Percentiles rank a stretch among this genome's conserved stretches.
Evolutionary conservation across 176 grass and related monocot genomes (phyloP).

Genomic region (Hyparrhenia diplandra): DNA sequence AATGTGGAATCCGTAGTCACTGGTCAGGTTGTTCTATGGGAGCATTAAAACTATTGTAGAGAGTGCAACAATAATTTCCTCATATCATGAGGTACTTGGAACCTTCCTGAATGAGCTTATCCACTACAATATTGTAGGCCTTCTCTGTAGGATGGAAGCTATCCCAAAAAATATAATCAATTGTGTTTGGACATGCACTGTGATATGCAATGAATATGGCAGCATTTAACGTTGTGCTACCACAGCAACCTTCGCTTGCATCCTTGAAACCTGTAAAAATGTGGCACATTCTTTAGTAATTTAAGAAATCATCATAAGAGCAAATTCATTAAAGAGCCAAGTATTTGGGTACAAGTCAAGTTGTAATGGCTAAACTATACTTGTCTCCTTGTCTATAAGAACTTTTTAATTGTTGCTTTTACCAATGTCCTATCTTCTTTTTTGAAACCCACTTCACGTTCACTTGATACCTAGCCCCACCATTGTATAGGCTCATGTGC

Average conservation of each 20-base stretch:
- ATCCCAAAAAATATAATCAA: constrained; percentile 59
- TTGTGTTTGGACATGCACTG: constrained; percentile 25
- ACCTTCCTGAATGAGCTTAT: constrained; percentile 26
- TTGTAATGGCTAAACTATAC: no score
- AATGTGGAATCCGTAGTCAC: background rate
- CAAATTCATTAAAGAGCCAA: background rate
- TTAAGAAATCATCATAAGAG: background rate
- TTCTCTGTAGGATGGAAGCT: constrained; percentile 46
- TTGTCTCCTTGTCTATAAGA: no score
- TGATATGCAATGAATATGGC: constrained; percentile 47
- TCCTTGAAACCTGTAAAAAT: constrained; percentile 42
- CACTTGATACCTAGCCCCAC: no score
- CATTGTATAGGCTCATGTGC: no score
- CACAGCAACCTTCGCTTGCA: constrained; percentile 21
- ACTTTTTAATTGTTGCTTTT: no score
- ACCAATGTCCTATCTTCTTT: no score
- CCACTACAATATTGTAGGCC: constrained; percentile 41
- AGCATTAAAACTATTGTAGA: background rate
- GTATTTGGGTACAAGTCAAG: no score
- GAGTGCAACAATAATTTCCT: background rate
- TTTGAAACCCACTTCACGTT: no score
- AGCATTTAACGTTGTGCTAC: background rate
- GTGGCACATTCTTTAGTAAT: background rate
- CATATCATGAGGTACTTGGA: constrained; percentile 22
- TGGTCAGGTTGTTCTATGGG: background rate